phyloP scores from a whole-genome alignment of 2,329 filamentous ascomycete species.

The Graphilbum sp. region DNA sequence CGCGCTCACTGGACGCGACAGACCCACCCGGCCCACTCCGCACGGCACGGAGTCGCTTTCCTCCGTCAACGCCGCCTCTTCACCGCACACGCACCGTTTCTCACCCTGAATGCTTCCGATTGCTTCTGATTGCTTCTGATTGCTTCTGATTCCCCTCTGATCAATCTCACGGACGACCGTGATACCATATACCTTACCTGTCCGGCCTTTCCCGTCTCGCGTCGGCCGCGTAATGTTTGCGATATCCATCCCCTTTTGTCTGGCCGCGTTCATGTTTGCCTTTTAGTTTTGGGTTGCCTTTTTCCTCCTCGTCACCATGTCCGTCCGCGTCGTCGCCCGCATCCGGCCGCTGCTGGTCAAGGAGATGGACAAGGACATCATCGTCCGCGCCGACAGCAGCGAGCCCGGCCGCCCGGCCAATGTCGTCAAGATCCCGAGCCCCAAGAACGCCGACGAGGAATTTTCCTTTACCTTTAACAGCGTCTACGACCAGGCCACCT shows the following conservation, averaged over 20 bases:
- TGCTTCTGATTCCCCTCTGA: too few species aligned
- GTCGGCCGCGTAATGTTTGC: too few species aligned
- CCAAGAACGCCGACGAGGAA: constrained; percentile 79
- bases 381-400: constrained; percentile 52
- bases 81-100: too few species aligned
- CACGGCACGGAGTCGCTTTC: too few species aligned
- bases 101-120: too few species aligned
- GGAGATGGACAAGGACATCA: constrained; percentile 76
- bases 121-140: too few species aligned
- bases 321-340: constrained; percentile 74
- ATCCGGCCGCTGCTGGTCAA: constrained; percentile 76
- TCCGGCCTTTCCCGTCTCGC: too few species aligned
- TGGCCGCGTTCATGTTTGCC: not conserved
- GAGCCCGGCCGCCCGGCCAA: constrained; percentile 45
- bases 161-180: too few species aligned
- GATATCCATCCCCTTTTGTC: too few species aligned
- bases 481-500: constrained; percentile 66
- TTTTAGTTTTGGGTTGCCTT: constrained; percentile 2
- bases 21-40: not conserved
- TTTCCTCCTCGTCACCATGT: constrained; percentile 23
- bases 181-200: too few species aligned
- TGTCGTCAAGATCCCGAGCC: constrained; percentile 78
- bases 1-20: not conserved
- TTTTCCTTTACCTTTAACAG: constrained; percentile 92
- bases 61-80: too few species aligned